Percentiles rank a stretch among this genome's conserved stretches.
phyloP scores from a whole-genome alignment of 495 filamentous ascomycete species.

The Annulohypoxylon moriforme region DNA sequence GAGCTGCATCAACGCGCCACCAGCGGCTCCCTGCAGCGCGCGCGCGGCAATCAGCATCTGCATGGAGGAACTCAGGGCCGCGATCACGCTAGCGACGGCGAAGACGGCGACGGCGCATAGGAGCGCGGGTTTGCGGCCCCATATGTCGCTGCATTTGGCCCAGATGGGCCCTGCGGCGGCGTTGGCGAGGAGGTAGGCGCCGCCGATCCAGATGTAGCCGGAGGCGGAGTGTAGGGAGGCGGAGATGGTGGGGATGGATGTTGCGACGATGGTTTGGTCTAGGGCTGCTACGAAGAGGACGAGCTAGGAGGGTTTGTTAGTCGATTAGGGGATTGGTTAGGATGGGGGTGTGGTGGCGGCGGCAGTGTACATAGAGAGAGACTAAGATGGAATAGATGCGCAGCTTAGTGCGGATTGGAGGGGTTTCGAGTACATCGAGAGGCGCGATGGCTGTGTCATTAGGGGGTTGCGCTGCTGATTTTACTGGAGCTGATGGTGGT shows the following conservation, averaged over 20 bases:
- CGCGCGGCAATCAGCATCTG: conserved; percentile 77
- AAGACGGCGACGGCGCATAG: conserved; percentile 75
- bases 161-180: conserved; percentile 57
- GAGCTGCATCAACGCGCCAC: conserved; percentile 77
- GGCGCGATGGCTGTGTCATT: background rate
- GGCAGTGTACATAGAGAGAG: conserved; percentile 43
- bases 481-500: background rate
- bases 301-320: conserved; percentile 33
- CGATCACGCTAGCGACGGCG: conserved; percentile 70
- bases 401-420: conserved; percentile 45
- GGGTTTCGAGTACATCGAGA: conserved; percentile 21
- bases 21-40: conserved; percentile 80
- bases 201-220: conserved; percentile 75
- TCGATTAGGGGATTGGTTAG: background rate
- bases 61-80: conserved; percentile 71
- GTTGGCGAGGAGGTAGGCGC: conserved; percentile 65
- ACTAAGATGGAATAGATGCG: conserved; percentile 42
- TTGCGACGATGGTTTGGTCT: conserved; percentile 72
- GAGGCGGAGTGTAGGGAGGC: conserved; percentile 67
- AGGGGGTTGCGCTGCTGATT: background rate
- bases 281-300: conserved; percentile 68
- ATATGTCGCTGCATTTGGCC: conserved; percentile 72
- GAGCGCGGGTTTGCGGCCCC: conserved; percentile 79
- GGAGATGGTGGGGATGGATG: conserved; percentile 69
- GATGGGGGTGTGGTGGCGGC: background rate